phyloP scores from a whole-genome alignment of 106 monocot species.

The Platanthera zijinensis region DNA sequence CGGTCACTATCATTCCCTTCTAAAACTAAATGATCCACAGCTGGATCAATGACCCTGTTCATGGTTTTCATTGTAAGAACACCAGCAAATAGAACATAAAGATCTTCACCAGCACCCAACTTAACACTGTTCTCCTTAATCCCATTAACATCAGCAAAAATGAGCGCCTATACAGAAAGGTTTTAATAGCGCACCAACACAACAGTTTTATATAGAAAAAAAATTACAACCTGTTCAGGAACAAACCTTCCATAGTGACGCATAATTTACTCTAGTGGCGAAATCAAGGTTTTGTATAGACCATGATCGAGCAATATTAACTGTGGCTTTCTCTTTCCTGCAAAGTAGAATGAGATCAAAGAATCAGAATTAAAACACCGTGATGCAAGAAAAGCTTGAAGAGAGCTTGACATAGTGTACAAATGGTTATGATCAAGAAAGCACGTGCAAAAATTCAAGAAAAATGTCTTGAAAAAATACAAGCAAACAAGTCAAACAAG shows the following conservation, averaged over 20 bases:
- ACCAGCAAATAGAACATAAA: conserved; percentile 84
- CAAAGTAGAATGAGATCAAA: neutral
- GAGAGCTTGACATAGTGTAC: neutral
- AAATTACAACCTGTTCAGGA: neutral
- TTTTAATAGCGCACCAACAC: neutral
- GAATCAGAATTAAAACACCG: neutral
- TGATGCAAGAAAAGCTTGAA: neutral
- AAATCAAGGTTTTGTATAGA: conserved; percentile 84
- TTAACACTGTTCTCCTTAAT: conserved; percentile 89
- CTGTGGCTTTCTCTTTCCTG: conserved; percentile 79
- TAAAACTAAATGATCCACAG: conserved; percentile 78
- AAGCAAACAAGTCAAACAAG: neutral
- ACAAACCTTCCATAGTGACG: conserved; percentile 88
- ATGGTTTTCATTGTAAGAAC: conserved; percentile 91
- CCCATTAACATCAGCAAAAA: conserved; percentile 80
- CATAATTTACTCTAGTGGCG: conserved; percentile 72
- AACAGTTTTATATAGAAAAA: neutral
- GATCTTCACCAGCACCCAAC: conserved; percentile 93
- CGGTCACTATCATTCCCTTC: conserved; percentile 51
- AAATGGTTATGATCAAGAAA: neutral
- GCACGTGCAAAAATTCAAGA: neutral
- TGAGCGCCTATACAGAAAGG: conserved; percentile 46
- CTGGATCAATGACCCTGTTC: conserved; percentile 82
- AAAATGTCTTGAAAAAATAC: neutral
- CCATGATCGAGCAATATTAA: conserved; percentile 94